Evolutionary conservation across 768 basidiomycete species (phyloP), one percentile per base, ranked within the genome.

Genomic region (Auricularia sp.): DNA sequence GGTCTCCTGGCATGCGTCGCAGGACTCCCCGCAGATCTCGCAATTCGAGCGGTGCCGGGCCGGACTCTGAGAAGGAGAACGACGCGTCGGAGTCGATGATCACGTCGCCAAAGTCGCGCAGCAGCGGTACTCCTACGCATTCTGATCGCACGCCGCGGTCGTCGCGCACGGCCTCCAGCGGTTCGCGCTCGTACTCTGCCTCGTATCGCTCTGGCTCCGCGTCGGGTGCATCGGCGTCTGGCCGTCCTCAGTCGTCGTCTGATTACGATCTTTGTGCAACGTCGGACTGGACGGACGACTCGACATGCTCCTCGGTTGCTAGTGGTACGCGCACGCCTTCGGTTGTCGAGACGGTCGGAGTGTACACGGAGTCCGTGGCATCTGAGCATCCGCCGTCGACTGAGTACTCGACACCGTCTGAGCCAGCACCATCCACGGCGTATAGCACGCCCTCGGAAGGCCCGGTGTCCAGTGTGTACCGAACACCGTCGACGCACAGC

Each of bases 61-160:
- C 58, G 11, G 73, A 71, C 4, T 83, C 82, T 0, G 85, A 89
- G 66, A 86, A 85, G 71, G 87, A 86, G 72, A 85, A 87, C 65
- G 68, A 39, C 62, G 67, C 13, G 8, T 8, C 8, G 71, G 74
- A 4, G 73, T 71, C 3, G 77, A 76, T 61, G 42, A 44, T 24
- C 39, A 61, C 36, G 2, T 56, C 63, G 36, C 54, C 64, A 7
- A 45, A 45, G 16, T 16, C 51, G 14, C 42, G 29, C 21, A 45
- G 58, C 7, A 59, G 54, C 10, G 24, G 35, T 18, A 37, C 58
- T 14, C 34, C 66, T 13, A 67, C 63, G 29, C 66, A 34, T 1
- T 64, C 63, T 11, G 37, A 62, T n/a, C 44, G 64, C 33, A 65
- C 47, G 16, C 47, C 47, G 47, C 39, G 21, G 11, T 54, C 16